Evolutionary conservation across 441 rosid genomes (phyloP).

Genomic region (Eutrema salsugineum): DNA sequence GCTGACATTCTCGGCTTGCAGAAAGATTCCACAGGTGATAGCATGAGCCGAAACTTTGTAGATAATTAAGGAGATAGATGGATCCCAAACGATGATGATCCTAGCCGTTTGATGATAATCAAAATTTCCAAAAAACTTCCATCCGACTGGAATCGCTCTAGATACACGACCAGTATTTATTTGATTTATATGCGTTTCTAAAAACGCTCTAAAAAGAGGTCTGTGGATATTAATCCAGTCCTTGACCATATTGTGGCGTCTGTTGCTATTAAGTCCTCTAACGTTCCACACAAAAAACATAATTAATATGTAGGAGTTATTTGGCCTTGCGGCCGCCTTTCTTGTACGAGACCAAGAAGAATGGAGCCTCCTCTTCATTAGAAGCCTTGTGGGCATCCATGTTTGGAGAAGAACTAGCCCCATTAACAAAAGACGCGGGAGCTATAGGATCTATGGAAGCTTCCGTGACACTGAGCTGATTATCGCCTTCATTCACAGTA

Average conservation of each 20-base stretch:
- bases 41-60: background rate
- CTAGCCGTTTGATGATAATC: background rate
- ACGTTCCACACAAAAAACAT: background rate
- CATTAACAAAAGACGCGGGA: too few species aligned
- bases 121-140: background rate
- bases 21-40: background rate
- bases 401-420: too few species aligned
- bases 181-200: background rate
- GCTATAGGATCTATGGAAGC: too few species aligned
- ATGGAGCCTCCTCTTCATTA: too few species aligned
- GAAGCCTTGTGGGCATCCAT: too few species aligned
- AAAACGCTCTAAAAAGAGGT: background rate
- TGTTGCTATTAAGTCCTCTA: background rate
- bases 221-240: background rate
- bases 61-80: background rate
- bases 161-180: background rate
- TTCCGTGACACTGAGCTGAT: too few species aligned
- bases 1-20: too few species aligned
- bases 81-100: background rate
- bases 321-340: too few species aligned
- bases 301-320: too few species aligned
- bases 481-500: too few species aligned
- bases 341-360: too few species aligned
- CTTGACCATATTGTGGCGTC: background rate
- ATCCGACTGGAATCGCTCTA: background rate